Percentiles rank a stretch among this genome's conserved stretches.
phyloP scores from a whole-genome alignment of 1,139 yeast species.

The Geotrichum fermentans region DNA sequence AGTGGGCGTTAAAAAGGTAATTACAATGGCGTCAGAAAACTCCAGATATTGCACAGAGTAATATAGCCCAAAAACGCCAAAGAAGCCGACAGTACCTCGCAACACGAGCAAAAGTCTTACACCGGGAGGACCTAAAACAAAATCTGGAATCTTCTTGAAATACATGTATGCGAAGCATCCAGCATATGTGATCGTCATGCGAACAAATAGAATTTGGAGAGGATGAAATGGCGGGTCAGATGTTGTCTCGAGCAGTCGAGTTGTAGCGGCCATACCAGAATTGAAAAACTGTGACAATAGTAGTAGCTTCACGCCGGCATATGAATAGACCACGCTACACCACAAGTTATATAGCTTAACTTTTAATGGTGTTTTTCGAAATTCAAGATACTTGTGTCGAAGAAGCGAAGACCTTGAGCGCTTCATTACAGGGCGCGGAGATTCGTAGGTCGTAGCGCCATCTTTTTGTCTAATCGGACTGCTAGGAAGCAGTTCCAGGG shows the following conservation, averaged over 20 bases:
- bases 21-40: conserved; percentile 73
- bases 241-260: conserved; percentile 66
- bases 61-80: conserved; percentile 74
- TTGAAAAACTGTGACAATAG: conserved; percentile 55
- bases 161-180: conserved; percentile 55
- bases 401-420: neutral
- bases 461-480: neutral
- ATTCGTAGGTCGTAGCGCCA: neutral
- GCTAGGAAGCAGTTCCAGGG: conserved; percentile 10
- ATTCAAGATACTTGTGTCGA: conserved; percentile 8
- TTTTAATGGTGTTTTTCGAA: conserved; percentile 8
- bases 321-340: conserved; percentile 18
- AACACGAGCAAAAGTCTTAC: conserved; percentile 50
- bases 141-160: conserved; percentile 47
- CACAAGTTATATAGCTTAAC: conserved; percentile 7
- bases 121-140: conserved; percentile 66
- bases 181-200: conserved; percentile 68
- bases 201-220: conserved; percentile 64
- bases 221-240: conserved; percentile 64
- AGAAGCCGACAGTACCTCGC: conserved; percentile 73
- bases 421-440: neutral
- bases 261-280: conserved; percentile 68
- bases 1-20: conserved; percentile 74
- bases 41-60: conserved; percentile 69
- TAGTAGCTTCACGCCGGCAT: conserved; percentile 29